Evolutionary conservation across 2,329 filamentous ascomycete genomes (phyloP).

Genomic region (Macrophomina phaseolina): DNA sequence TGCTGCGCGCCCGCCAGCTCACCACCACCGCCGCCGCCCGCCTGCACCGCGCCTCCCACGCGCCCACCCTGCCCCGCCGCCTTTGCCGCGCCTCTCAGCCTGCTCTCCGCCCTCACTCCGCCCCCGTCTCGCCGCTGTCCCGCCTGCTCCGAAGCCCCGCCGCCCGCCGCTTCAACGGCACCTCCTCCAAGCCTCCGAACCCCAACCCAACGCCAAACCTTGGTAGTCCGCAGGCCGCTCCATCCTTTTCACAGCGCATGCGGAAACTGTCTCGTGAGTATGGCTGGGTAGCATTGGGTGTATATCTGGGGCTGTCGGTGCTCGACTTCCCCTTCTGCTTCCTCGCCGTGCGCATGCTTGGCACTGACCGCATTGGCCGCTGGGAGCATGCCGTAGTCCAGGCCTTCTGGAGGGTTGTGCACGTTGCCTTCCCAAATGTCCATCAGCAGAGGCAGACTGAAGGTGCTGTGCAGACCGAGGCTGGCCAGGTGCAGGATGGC

Average conservation of each 20-base stretch:
- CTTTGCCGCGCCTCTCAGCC: slow-evolving; percentile 34
- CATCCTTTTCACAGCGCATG: slow-evolving; percentile 71
- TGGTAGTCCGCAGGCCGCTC: slow-evolving; percentile 47
- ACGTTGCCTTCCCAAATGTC: slow-evolving; percentile 60
- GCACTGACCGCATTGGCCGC: slow-evolving; percentile 83
- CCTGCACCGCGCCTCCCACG: slow-evolving; percentile 34
- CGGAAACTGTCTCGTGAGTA: slow-evolving; percentile 90
- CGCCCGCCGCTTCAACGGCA: slow-evolving; percentile 44
- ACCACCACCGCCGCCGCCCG: slow-evolving; percentile 29
- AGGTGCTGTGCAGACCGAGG: slow-evolving; percentile 45
- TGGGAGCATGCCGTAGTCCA: slow-evolving; percentile 72
- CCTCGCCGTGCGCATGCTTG: slow-evolving; percentile 79
- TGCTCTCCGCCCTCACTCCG: slow-evolving; percentile 20
- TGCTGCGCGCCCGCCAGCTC: slow-evolving; percentile 28
- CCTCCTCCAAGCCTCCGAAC: slow-evolving; percentile 35
- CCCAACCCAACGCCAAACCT: slow-evolving; percentile 48
- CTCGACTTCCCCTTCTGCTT: slow-evolving; percentile 97
- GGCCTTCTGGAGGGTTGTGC: slow-evolving; percentile 63
- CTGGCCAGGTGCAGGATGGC: slow-evolving; percentile 41
- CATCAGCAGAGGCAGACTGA: slow-evolving; percentile 57
- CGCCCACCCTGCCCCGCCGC: slow-evolving; percentile 30
- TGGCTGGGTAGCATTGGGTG: slow-evolving; percentile 90
- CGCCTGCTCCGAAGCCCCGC: slow-evolving; percentile 30
- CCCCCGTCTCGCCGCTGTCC: slow-evolving; percentile 26
- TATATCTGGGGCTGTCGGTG: slow-evolving; percentile 82